Conservation (phyloP, 768 basidiomycete species). For the Coprinopsis marcescibilis region DNA sequence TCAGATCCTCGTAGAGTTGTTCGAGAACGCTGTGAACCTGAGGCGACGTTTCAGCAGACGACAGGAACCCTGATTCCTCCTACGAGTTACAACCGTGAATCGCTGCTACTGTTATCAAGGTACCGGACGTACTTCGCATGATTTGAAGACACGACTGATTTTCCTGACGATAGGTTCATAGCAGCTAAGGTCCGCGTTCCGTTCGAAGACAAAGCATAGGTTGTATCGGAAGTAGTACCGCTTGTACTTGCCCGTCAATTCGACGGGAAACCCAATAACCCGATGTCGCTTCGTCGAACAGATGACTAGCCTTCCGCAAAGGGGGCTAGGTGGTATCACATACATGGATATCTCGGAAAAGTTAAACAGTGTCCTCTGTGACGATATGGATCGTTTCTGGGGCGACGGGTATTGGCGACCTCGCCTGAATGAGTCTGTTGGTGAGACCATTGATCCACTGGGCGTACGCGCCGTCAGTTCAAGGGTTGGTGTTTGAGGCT, state of each 20-base stretch:
- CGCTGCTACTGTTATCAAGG: constrained; percentile 4
- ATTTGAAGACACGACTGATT: constrained; percentile 80
- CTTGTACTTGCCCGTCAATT: constrained; percentile 68
- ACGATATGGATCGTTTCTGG: constrained; percentile 44
- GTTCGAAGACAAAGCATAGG: constrained; percentile 93
- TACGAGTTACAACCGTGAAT: constrained; percentile 21
- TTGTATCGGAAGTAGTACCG: constrained; percentile 92
- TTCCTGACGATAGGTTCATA: constrained; percentile 96
- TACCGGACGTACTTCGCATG: constrained; percentile 70
- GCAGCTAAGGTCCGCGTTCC: constrained; percentile 85
- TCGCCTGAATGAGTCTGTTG: constrained; percentile 36
- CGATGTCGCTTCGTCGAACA: constrained; percentile 78
- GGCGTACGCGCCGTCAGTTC: constrained; percentile 43
- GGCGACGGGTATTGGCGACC: constrained; percentile 37
- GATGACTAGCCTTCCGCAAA: constrained; percentile 86
- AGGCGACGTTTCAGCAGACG: constrained; percentile 59
- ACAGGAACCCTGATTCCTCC: constrained; percentile 89
- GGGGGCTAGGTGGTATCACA: constrained; percentile 80
- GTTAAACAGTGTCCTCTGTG: constrained; percentile 64
- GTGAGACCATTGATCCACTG: constrained; percentile 45
- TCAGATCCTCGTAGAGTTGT: constrained; percentile 94
- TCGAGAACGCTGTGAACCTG: constrained; percentile 82
- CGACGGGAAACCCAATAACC: constrained; percentile 88
- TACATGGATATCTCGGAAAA: constrained; percentile 91
- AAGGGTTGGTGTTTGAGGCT: constrained; percentile 15